Conservation (phyloP, 2,329 filamentous ascomycete genomes). For the Phialophora macrospora region DNA sequence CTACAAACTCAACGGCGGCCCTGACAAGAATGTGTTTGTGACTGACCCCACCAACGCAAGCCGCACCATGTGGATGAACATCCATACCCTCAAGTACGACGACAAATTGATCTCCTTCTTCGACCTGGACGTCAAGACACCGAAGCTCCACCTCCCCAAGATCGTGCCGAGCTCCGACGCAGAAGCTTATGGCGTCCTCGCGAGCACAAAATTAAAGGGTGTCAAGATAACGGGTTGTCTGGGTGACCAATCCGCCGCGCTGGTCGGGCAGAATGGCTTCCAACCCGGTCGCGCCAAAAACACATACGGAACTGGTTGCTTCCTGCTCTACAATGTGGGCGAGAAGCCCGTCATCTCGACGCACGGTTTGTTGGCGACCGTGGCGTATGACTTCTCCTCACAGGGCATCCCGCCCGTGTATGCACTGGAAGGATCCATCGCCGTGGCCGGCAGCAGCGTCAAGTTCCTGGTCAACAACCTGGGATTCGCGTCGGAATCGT, state of each 20-base stretch:
- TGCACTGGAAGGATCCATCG: slow-evolving; percentile 75
- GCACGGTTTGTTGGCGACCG: slow-evolving; percentile 74
- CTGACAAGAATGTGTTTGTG: slow-evolving; percentile 64
- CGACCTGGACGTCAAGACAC: slow-evolving; percentile 61
- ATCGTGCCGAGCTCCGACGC: slow-evolving; percentile 75
- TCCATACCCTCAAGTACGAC: slow-evolving; percentile 73
- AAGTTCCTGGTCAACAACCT: slow-evolving; percentile 68
- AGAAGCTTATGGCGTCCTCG: slow-evolving; percentile 68
- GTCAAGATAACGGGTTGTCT: slow-evolving; percentile 73
- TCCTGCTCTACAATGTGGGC: slow-evolving; percentile 79
- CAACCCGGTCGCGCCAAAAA: slow-evolving; percentile 77
- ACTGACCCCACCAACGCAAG: slow-evolving; percentile 80
- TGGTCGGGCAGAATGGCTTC: slow-evolving; percentile 81
- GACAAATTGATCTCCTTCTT: slow-evolving; percentile 74
- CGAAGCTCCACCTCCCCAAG: slow-evolving; percentile 69
- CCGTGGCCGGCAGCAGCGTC: slow-evolving; percentile 72
- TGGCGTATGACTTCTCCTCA: slow-evolving; percentile 71
- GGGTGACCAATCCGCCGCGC: slow-evolving; percentile 76
- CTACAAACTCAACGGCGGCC: slow-evolving; percentile 71
- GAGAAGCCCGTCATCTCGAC: slow-evolving; percentile 75
- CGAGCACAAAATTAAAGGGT: slow-evolving; percentile 65
- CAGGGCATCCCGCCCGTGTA: slow-evolving; percentile 67
- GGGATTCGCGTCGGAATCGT: slow-evolving; percentile 58
- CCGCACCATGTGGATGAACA: slow-evolving; percentile 84
- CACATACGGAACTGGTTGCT: slow-evolving; percentile 80